Evolutionary conservation across 306 rosid genomes (phyloP), one percentile per base, ranked within the genome.

Genomic region (Gillenia trifoliata): DNA sequence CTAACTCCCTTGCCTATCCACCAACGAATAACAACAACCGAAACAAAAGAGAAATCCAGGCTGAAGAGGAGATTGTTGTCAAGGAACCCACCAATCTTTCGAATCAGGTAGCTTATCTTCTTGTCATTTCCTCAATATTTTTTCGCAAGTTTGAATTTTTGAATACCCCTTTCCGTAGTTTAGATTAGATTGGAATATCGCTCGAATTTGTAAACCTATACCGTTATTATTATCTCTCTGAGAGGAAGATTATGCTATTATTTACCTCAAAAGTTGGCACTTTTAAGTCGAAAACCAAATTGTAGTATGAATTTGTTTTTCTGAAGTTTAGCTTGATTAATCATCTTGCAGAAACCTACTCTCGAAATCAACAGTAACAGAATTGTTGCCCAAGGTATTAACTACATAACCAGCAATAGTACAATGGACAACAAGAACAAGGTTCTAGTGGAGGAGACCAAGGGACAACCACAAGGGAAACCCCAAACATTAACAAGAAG

Each of bases 401-500:
- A 74, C 64, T 41, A 66, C 80, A 83, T 68, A 82, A 79, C 79
- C 41, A 74, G 54, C 67, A 70, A 68, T 62, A 63, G 59, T 76
- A 25, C 78, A 77, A 38, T 81, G 67, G 82, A 79, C 68, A 82
- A 67, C 74, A 84, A 45, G 52, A 45, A 66, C 76, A 76, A 79
- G 71, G 83, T 38, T 20, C 25, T 20, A 29, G 83, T 70, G 66
- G 93, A 79, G 66, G 84, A 81, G 55, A 67, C 70, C 28, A 76
- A 74, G 69, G 82, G 61, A 57, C 75, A 67, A 40, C 56, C 82
- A 77, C 79, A 76, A 47, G 69, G 65, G 77, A 82, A 81, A 76
- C 88, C 90, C 4, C 88, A 72, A 23, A 66, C 82, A 77, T 71
- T 91, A 75, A 84, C 93, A 80, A 91, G 94, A 80, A 91, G 84